Conservation (phyloP, 768 basidiomycete genomes). For the Rhodocollybia butyracea region DNA sequence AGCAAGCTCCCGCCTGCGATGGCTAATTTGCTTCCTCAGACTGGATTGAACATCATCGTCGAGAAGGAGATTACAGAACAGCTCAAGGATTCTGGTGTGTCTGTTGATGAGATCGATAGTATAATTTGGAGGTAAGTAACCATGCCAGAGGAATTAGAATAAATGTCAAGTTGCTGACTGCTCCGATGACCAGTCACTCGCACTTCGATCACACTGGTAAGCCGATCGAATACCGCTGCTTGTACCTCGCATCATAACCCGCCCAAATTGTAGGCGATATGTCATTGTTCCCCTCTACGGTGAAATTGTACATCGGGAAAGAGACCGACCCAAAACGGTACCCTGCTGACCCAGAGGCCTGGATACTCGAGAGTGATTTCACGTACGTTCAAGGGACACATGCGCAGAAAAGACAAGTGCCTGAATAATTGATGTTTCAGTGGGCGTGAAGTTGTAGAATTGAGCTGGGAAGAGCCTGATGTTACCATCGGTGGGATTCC, state of each 20-base stretch:
- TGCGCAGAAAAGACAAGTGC: neutral
- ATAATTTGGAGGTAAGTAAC: constrained; percentile 18
- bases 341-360: constrained; percentile 8
- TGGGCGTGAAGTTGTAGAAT: constrained; percentile 13
- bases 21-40: neutral
- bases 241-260: neutral
- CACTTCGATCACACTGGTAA: constrained; percentile 19
- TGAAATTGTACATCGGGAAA: constrained; percentile 14
- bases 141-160: neutral
- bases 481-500: constrained; percentile 16
- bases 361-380: constrained; percentile 14
- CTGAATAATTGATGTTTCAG: neutral
- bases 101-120: constrained; percentile 11
- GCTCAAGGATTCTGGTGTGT: constrained; percentile 12
- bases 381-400: constrained; percentile 8
- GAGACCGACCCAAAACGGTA: constrained; percentile 6
- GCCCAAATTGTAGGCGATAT: constrained; percentile 12
- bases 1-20: constrained; percentile 12
- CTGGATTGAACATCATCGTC: constrained; percentile 4
- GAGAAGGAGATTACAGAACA: constrained; percentile 13
- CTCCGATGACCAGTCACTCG: constrained; percentile 9
- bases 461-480: constrained; percentile 10
- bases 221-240: neutral
- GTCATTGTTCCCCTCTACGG: constrained; percentile 15
- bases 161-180: neutral